Evolutionary conservation across 2,329 filamentous ascomycete genomes (phyloP).

Genomic region (Trichoderma breve): DNA sequence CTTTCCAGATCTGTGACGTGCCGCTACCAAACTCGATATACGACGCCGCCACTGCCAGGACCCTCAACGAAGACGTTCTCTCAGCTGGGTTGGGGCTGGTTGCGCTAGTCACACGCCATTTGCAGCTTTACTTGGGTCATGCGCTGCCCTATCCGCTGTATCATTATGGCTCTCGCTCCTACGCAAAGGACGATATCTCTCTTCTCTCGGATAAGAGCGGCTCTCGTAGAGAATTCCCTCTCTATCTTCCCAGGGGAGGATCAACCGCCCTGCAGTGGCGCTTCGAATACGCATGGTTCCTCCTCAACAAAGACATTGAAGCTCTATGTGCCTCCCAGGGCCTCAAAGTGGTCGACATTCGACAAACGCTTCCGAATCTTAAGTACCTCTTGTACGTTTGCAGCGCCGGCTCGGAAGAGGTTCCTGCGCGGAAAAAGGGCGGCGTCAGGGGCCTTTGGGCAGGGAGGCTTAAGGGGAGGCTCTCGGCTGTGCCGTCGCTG

Average conservation of each 20-base stretch:
- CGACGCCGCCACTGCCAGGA: conserved; percentile 46
- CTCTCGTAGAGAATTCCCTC: conserved; percentile 70
- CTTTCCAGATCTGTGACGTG: conserved; percentile 80
- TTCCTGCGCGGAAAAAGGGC: conserved; percentile 60
- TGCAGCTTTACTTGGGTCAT: conserved; percentile 79
- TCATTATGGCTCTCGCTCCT: conserved; percentile 69
- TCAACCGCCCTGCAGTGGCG: conserved; percentile 74
- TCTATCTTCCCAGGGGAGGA: conserved; percentile 64
- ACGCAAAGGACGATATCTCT: conserved; percentile 73
- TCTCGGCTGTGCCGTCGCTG: conserved; percentile 31
- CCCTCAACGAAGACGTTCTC: conserved; percentile 65
- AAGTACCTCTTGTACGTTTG: conserved; percentile 91
- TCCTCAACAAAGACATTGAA: conserved; percentile 96
- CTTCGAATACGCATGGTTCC: conserved; percentile 93
- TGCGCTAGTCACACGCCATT: conserved; percentile 68
- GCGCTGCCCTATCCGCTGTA: conserved; percentile 78
- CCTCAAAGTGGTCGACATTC: conserved; percentile 80
- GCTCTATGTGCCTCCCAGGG: conserved; percentile 62
- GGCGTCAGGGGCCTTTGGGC: conserved; percentile 59
- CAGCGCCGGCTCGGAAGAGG: conserved; percentile 68
- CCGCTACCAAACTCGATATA: conserved; percentile 78
- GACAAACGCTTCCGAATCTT: conserved; percentile 88
- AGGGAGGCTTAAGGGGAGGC: conserved; percentile 43
- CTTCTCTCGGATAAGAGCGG: conserved; percentile 46
- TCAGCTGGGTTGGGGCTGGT: conserved; percentile 81